Conservation (phyloP, 2,329 filamentous ascomycete genomes). For the Diaporthe capsici region DNA sequence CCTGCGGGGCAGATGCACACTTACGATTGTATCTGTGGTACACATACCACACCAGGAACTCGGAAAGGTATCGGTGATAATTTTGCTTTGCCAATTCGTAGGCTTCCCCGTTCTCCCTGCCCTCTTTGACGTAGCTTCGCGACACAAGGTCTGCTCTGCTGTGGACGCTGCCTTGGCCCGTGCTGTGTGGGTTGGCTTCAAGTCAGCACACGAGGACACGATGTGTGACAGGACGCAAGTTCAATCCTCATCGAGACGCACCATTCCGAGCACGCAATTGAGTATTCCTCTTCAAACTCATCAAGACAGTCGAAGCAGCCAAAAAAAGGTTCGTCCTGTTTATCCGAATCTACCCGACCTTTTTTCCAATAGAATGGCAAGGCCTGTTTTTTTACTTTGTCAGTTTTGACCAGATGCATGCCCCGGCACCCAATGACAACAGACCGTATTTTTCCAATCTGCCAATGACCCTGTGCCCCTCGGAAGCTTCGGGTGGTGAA, state of each 20-base stretch:
- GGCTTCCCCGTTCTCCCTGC: background rate
- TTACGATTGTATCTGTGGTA: background rate
- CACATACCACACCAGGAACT: background rate
- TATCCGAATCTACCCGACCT: background rate
- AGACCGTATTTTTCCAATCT: background rate
- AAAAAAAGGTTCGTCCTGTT: background rate
- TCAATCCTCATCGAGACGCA: background rate
- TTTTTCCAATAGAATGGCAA: background rate
- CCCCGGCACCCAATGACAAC: too few relatives aligned
- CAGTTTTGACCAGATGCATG: background rate
- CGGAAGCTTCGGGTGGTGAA: background rate
- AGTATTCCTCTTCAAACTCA: slow-evolving; percentile 8
- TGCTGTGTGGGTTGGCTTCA: background rate
- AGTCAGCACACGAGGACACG: background rate
- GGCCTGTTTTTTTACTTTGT: background rate
- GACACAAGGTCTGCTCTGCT: background rate
- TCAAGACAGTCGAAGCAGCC: slow-evolving; percentile 20
- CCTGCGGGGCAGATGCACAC: background rate
- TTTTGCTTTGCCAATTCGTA: slow-evolving; percentile 2
- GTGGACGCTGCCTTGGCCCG: slow-evolving; percentile 1
- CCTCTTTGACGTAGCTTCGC: background rate
- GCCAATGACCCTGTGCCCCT: too few relatives aligned
- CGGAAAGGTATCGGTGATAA: background rate
- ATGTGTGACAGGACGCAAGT: too few relatives aligned
- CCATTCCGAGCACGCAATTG: slow-evolving; percentile 7